phyloP scores from a whole-genome alignment of 2,329 filamentous ascomycete genomes.

The Kalmusia sp. region DNA sequence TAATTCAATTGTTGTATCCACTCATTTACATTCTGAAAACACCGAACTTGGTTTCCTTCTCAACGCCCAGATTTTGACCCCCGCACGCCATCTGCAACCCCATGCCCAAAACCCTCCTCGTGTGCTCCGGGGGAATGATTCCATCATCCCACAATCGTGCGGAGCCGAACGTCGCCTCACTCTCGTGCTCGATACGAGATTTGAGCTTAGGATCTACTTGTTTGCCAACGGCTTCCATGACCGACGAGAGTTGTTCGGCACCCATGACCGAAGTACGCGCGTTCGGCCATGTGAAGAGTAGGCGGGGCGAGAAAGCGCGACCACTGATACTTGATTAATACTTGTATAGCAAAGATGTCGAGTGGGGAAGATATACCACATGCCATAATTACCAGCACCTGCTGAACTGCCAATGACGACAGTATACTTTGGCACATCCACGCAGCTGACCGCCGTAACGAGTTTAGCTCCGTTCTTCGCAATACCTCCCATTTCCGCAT shows the following conservation, averaged over 20 bases:
- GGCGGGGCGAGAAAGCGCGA: constrained; percentile 86
- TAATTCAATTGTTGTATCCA: too few species aligned
- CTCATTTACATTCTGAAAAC: constrained; percentile 53
- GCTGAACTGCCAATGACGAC: constrained; percentile 94
- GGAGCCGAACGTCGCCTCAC: constrained; percentile 85
- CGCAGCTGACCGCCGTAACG: constrained; percentile 92
- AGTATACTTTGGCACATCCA: constrained; percentile 94
- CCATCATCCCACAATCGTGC: constrained; percentile 83
- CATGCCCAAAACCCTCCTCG: constrained; percentile 56
- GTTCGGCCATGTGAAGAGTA: constrained; percentile 97
- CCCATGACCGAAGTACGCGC: constrained; percentile 98
- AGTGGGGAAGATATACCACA: constrained; percentile 68
- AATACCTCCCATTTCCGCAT: constrained; percentile 92
- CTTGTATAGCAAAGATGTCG: background rate
- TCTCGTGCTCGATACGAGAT: constrained; percentile 86
- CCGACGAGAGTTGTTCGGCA: constrained; percentile 84
- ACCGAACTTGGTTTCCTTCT: constrained; percentile 46
- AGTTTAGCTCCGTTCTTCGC: constrained; percentile 98
- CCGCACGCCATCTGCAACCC: constrained; percentile 56
- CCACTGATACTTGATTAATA: constrained; percentile 61
- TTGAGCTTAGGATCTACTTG: constrained; percentile 80
- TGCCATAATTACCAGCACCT: constrained; percentile 96
- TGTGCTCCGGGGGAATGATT: constrained; percentile 58
- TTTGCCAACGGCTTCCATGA: constrained; percentile 95
- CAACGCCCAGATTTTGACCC: constrained; percentile 40